Percentiles rank a stretch among this genome's conserved stretches.
These are phyloP conservation scores for Citrus sp. DNA, from an alignment of 345 rosid genomes.

Conservation along the genomic window DNA sequence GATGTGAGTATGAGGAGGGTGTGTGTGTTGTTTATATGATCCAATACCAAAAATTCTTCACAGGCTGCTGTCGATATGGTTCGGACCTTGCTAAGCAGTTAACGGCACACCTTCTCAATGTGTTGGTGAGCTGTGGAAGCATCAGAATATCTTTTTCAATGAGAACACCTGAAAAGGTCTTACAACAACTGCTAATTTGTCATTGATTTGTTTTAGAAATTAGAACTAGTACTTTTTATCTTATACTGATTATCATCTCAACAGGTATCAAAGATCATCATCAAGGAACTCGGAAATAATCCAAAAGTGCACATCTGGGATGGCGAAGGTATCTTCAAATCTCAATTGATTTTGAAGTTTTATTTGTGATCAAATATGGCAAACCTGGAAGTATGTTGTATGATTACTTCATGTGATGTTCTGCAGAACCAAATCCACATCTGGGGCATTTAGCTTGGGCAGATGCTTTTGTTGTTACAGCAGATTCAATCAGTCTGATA, in stretches of 20 bases:
- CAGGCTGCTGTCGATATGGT: conserved; percentile 86
- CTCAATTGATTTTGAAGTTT: background rate
- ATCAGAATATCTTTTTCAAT: conserved; percentile 78
- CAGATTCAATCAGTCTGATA: conserved; percentile 90
- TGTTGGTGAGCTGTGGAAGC: conserved; percentile 73
- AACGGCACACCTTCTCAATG: conserved; percentile 50
- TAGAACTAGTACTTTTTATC: background rate
- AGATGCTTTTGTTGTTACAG: conserved; percentile 91
- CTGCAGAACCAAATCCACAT: conserved; percentile 82
- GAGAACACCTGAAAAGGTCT: conserved; percentile 87
- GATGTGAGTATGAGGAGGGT: background rate
- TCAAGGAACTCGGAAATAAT: conserved; percentile 67
- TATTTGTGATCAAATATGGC: conserved; percentile 5
- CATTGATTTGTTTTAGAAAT: background rate
- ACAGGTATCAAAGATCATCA: conserved; percentile 65
- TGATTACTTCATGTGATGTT: conserved; percentile 17
- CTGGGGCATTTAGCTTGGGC: conserved; percentile 99
- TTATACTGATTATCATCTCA: background rate
- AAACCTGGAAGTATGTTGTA: conserved; percentile 6
- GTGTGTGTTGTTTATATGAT: background rate
- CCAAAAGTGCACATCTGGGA: conserved; percentile 88
- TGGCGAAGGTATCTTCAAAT: conserved; percentile 64
- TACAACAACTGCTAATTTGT: conserved; percentile 4
- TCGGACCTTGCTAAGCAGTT: conserved; percentile 80
- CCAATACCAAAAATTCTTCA: conserved; percentile 8